Percentiles rank a stretch among this genome's conserved stretches.
Evolutionary conservation across 768 basidiomycete species (phyloP).

Genomic region (Rhodotorula graminis): DNA sequence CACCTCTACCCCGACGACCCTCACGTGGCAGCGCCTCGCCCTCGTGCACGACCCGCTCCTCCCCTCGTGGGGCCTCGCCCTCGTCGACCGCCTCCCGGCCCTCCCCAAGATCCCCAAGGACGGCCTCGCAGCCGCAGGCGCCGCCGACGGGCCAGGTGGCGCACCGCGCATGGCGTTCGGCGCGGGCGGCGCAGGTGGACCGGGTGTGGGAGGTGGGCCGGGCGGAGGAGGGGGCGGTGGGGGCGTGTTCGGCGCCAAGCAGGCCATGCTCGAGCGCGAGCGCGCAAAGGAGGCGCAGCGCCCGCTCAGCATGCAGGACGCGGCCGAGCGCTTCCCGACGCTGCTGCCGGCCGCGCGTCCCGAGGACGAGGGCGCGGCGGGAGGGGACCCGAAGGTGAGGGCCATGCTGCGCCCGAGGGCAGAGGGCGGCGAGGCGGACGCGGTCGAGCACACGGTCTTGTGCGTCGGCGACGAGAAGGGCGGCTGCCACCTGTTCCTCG

Average conservation of each 20-base stretch:
- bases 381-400: constrained; percentile 4
- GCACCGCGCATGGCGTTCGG: background rate
- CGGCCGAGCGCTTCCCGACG: constrained; percentile 17
- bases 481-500: constrained; percentile 27
- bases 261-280: constrained; percentile 36
- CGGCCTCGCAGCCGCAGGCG: background rate
- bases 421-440: background rate
- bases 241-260: constrained; percentile 36
- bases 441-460: constrained; percentile 14
- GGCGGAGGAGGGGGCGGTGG: background rate
- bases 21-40: constrained; percentile 24
- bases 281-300: constrained; percentile 35
- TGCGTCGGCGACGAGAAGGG: constrained; percentile 24
- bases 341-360: background rate
- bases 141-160: background rate
- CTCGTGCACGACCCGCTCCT: background rate
- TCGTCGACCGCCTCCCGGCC: constrained; percentile 19
- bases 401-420: background rate
- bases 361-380: background rate
- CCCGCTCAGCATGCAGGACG: constrained; percentile 12
- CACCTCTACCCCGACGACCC: background rate
- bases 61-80: constrained; percentile 4
- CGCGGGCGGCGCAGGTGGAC: background rate
- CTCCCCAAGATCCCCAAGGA: constrained; percentile 26
- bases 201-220: background rate